These are phyloP conservation scores for Hypericum androsaemum DNA, from an alignment of 345 rosid species.

Conservation along the genomic window DNA sequence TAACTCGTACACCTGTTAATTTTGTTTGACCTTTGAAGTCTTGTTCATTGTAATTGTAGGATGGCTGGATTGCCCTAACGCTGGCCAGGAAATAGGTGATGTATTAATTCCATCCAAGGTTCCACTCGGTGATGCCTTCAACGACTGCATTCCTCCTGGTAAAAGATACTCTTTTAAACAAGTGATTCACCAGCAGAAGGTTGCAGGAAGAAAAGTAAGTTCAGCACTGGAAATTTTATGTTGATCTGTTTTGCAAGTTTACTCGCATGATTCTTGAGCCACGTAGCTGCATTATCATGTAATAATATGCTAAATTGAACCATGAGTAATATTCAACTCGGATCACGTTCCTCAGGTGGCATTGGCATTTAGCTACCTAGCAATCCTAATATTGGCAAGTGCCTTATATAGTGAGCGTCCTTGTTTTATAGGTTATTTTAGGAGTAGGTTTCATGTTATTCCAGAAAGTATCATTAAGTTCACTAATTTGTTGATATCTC, in stretches of 20 bases:
- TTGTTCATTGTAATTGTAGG: slow-evolving; percentile 27
- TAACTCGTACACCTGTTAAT: neutral
- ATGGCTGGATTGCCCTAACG: slow-evolving; percentile 89
- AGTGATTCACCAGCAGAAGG: slow-evolving; percentile 69
- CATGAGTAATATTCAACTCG: too few relatives aligned
- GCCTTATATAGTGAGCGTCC: neutral
- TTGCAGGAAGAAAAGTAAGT: slow-evolving; percentile 67
- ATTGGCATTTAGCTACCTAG: too few relatives aligned
- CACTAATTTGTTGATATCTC: slow-evolving; percentile 15
- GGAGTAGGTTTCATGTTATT: slow-evolving; percentile 2
- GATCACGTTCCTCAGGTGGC: too few relatives aligned
- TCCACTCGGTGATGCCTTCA: slow-evolving; percentile 79
- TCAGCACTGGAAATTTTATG: neutral
- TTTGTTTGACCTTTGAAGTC: neutral
- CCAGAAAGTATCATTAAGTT: neutral
- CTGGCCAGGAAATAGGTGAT: slow-evolving; percentile 59
- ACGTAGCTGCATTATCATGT: neutral
- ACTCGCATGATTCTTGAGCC: neutral
- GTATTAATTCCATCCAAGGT: slow-evolving; percentile 80
- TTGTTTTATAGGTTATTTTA: neutral
- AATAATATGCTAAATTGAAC: neutral
- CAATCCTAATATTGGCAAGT: too few relatives aligned
- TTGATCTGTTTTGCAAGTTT: neutral
- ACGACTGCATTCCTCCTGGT: slow-evolving; percentile 71
- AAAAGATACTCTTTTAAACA: slow-evolving; percentile 96